A percentile compares a stretch with the other conserved stretches of the same genome.
phyloP scores from a whole-genome alignment of 1,139 yeast species.

The Nakaseomyces glabratus region DNA sequence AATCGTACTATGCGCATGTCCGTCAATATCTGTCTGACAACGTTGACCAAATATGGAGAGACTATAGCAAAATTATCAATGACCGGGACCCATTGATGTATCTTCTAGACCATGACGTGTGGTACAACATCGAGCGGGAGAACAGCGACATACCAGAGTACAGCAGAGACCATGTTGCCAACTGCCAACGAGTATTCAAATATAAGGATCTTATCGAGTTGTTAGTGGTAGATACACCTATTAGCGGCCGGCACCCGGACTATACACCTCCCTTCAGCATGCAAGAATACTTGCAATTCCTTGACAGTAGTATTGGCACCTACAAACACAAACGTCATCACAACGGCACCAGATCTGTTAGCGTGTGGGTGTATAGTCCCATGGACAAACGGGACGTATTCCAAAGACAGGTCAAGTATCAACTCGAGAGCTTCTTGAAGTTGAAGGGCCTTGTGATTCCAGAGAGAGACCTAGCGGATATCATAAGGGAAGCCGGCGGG shows the following conservation, averaged over 20 bases:
- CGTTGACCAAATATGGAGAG: conserved; percentile 29
- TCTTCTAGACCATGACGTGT: conserved; percentile 2
- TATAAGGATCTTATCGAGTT: background rate
- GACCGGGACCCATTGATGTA: conserved; percentile 34
- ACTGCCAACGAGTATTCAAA: conserved; percentile 13
- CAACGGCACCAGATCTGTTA: conserved; percentile 34
- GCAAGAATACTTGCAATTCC: conserved; percentile 32
- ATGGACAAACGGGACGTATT: conserved; percentile 32
- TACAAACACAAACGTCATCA: conserved; percentile 29
- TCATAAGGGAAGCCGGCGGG: conserved; percentile 34
- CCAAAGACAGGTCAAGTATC: conserved; percentile 32
- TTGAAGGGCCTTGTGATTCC: conserved; percentile 39
- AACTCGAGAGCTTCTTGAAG: conserved; percentile 36
- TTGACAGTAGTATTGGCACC: conserved; percentile 33
- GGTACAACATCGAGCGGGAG: conserved; percentile 20
- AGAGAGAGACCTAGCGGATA: conserved; percentile 31
- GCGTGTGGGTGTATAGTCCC: conserved; percentile 35
- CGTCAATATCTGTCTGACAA: conserved; percentile 25
- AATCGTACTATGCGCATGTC: conserved; percentile 38
- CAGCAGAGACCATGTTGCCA: conserved; percentile 26
- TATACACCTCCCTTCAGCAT: conserved; percentile 22
- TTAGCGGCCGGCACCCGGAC: background rate
- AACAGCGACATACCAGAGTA: too few species aligned
- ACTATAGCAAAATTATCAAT: conserved; percentile 43
- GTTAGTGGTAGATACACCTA: too few species aligned